Evolutionary conservation across 495 filamentous ascomycete species (phyloP), one percentile per base, ranked within the genome.

Genomic region (Daldinia loculata): DNA sequence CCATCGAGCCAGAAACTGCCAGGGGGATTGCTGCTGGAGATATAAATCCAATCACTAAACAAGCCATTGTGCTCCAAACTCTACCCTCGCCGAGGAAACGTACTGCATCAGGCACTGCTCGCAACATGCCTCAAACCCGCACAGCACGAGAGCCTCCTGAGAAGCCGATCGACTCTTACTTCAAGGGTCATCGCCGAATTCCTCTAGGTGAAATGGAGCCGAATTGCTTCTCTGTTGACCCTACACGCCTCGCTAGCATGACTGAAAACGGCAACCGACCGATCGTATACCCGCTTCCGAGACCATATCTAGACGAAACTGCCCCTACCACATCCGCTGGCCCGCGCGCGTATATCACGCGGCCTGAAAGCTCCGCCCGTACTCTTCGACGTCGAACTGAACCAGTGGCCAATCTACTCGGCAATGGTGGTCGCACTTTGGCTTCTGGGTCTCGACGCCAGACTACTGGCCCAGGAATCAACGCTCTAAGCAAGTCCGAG

Each of bases 41-140:
- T 66, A 79, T 98, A 29, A 90, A 98, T 77, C 95, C 95, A 15
- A 94, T 93, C 66, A 96, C 93, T 15, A 98, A 97, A 78, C 75
- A 89, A 51, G 84, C 84, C 2, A 90, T 97, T 61, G 52, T 83
- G 30, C 52, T 88, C 30, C 63, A 70, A 29, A 75, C 64, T 3
- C 74, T 76, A 22, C 74, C 78, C 3, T 75, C 34, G 19, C 77
- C 27, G 74, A 82, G 77, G 66, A 83, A 75, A 72, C 82, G 78
- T 75, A 83, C 76, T 70, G 81, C 70, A 60, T 70, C 67, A 29
- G 45, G 64, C 58, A 63, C 78, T 60, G 34, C 65, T 45, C 65
- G 55, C 43, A 38, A 26, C 29, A 57, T 55, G 11, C 79, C 36
- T 67, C 84, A 60, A 36, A 19, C 63, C n/a, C 74, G 39, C 29